Percentiles rank a stretch among this genome's conserved stretches.
phyloP scores from a whole-genome alignment of 257 asterid species.

The Vinca minor region DNA sequence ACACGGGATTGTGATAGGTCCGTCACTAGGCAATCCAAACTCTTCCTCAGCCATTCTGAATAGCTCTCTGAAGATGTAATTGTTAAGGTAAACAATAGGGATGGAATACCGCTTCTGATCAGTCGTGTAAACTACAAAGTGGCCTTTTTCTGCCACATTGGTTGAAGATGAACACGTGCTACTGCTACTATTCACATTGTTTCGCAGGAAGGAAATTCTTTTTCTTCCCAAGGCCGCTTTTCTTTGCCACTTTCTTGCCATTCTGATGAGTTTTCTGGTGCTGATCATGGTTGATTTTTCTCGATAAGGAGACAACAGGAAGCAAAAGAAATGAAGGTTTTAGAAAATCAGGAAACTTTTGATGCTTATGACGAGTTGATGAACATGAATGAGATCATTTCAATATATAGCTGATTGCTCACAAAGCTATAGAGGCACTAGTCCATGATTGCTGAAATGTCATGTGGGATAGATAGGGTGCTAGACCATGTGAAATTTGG shows the following conservation, averaged over 20 bases:
- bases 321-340: no score
- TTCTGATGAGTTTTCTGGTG: background rate
- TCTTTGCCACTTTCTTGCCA: background rate
- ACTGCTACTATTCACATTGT: background rate
- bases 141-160: background rate
- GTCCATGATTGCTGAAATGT: background rate
- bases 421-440: background rate
- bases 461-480: background rate
- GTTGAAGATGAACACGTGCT: background rate
- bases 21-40: slow-evolving; percentile 12
- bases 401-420: background rate
- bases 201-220: background rate
- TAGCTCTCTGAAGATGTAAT: slow-evolving; percentile 8
- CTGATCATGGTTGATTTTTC: background rate
- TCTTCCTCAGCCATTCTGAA: slow-evolving; percentile 13
- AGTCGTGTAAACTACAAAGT: slow-evolving; percentile 4
- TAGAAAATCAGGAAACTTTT: no score
- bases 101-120: background rate
- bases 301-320: background rate
- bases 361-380: background rate
- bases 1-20: slow-evolving; percentile 10
- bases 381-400: background rate
- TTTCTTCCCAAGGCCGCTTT: background rate
- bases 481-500: background rate
- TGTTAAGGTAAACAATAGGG: no score